phyloP scores from a whole-genome alignment of 208 protist species.

The Wallacemonas sp. region DNA sequence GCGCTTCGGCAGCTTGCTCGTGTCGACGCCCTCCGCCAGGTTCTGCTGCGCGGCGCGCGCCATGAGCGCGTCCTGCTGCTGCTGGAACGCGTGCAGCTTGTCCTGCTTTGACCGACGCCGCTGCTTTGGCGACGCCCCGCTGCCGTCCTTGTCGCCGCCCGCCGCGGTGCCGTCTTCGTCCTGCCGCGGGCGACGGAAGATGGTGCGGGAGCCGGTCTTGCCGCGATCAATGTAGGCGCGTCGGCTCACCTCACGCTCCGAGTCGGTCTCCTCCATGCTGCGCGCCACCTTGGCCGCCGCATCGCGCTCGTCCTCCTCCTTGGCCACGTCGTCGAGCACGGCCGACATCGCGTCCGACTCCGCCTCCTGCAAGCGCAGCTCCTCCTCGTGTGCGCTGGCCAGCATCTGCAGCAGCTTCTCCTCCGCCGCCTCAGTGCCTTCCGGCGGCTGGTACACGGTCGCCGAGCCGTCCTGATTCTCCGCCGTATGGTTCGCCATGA shows the following conservation, averaged over 20 bases:
- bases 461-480: conserved; percentile 71
- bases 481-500: conserved; percentile 77
- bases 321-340: conserved; percentile 77
- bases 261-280: conserved; percentile 88
- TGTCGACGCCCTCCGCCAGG: conserved; percentile 36
- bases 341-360: conserved; percentile 57
- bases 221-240: conserved; percentile 89
- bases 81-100: conserved; percentile 72
- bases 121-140: conserved; percentile 40
- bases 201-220: conserved; percentile 74
- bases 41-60: conserved; percentile 31
- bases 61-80: conserved; percentile 69
- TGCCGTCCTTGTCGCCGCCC: not conserved
- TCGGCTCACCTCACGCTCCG: conserved; percentile 76
- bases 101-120: conserved; percentile 66
- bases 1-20: conserved; percentile 32
- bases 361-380: conserved; percentile 46
- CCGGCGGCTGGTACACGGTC: conserved; percentile 65
- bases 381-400: conserved; percentile 82
- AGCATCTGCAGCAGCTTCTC: conserved; percentile 83
- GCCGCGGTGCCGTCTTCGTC: conserved; percentile 23
- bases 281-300: conserved; percentile 61
- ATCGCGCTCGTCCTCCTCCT: conserved; percentile 61
- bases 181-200: conserved; percentile 67
- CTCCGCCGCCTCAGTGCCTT: conserved; percentile 53